These are phyloP conservation scores for Albophoma yamanashiensis DNA, from an alignment of 2,329 filamentous ascomycete species.

Conservation along the genomic window DNA sequence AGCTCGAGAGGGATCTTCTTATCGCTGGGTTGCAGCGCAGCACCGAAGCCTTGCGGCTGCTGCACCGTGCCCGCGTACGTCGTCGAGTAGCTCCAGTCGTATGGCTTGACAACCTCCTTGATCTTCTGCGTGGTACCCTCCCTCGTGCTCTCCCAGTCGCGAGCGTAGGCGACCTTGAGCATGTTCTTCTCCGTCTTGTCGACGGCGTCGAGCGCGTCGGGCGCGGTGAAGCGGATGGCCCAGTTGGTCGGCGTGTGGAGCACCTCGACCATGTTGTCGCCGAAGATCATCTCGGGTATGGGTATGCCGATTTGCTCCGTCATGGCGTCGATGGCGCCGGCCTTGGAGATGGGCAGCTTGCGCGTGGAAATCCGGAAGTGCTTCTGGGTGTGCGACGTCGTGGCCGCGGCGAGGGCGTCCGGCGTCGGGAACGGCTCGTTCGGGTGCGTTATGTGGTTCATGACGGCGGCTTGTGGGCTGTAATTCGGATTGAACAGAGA, in stretches of 20 bases:
- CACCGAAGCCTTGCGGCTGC: slow-evolving; percentile 5
- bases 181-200: slow-evolving; percentile 89
- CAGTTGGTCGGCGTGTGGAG: slow-evolving; percentile 66
- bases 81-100: slow-evolving; percentile 97
- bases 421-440: slow-evolving; percentile 47
- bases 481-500: too few relatives aligned
- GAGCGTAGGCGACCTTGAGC: slow-evolving; percentile 88
- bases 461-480: slow-evolving; percentile 8
- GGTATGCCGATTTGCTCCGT: slow-evolving; percentile 69
- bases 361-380: slow-evolving; percentile 69
- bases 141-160: slow-evolving; percentile 61
- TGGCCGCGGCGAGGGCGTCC: slow-evolving; percentile 38
- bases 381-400: slow-evolving; percentile 45
- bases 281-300: slow-evolving; percentile 98
- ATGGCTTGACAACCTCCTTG: slow-evolving; percentile 87
- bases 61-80: slow-evolving; percentile 66
- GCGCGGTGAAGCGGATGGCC: slow-evolving; percentile 72
- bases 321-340: slow-evolving; percentile 81
- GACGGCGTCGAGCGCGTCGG: slow-evolving; percentile 78
- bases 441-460: slow-evolving; percentile 28
- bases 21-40: slow-evolving; percentile 12
- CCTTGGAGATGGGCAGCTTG: slow-evolving; percentile 91
- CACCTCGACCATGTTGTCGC: slow-evolving; percentile 77
- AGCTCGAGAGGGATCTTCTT: slow-evolving; percentile 70
- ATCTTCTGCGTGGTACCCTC: slow-evolving; percentile 79